Conservation (phyloP, 768 basidiomycete species). For the Calocybe indica region DNA sequence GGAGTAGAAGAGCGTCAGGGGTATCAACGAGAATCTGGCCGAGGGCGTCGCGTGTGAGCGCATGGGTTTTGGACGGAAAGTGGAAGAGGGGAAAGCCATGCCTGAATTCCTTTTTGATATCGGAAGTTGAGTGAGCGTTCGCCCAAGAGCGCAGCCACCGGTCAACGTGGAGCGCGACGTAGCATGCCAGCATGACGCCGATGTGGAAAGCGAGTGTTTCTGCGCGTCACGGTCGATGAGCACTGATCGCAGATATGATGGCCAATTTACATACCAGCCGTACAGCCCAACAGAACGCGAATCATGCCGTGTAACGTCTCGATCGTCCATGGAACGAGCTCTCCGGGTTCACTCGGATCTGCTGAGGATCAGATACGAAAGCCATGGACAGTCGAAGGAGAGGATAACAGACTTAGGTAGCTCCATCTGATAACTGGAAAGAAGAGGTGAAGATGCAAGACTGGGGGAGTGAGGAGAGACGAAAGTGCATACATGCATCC, state of each 20-base stretch:
- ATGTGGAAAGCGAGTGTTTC: slow-evolving; percentile 74
- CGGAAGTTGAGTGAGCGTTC: slow-evolving; percentile 24
- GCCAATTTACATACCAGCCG: slow-evolving; percentile 40
- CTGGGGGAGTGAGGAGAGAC: slow-evolving; percentile 2
- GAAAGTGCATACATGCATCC: slow-evolving; percentile 60
- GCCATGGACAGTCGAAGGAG: neutral
- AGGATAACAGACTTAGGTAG: slow-evolving; percentile 44
- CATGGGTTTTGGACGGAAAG: no score
- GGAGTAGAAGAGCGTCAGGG: slow-evolving; percentile 77
- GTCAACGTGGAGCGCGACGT: slow-evolving; percentile 38
- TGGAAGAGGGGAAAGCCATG: slow-evolving; percentile 13
- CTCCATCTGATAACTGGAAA: slow-evolving; percentile 72
- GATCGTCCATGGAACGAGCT: slow-evolving; percentile 44
- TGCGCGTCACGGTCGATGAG: slow-evolving; percentile 18
- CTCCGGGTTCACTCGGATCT: slow-evolving; percentile 35
- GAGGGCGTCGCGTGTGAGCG: neutral
- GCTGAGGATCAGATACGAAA: neutral
- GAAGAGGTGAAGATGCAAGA: slow-evolving; percentile 1
- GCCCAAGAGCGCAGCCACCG: slow-evolving; percentile 26
- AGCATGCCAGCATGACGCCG: slow-evolving; percentile 57
- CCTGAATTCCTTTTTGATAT: slow-evolving; percentile 62
- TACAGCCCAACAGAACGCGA: slow-evolving; percentile 59
- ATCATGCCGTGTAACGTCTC: slow-evolving; percentile 45
- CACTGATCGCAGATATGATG: neutral
- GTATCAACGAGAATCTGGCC: slow-evolving; percentile 62